Base-by-base conservation (phyloP, 305 asterid species). In the Fraxinus baroniana region DNA sequence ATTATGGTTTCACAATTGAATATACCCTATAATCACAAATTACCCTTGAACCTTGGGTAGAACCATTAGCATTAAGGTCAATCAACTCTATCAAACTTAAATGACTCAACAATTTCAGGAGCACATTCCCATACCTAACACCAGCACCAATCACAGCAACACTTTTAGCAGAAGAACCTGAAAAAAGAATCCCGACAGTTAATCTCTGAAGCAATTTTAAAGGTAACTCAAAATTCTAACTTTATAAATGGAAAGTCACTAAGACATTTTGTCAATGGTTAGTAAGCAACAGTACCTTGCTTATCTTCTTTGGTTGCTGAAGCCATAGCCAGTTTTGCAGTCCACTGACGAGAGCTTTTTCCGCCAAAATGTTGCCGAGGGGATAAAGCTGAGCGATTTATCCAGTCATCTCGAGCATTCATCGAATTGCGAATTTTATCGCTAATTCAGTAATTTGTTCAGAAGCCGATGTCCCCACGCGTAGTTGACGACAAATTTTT, bases 121-220 rank as follows among this genome's bases (percentile, higher is more conserved):
- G 26, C 49, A 39, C 78, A 77, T 57, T 72, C 28, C 18, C 86
- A 64, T 44, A 95, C 98, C 98, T 95, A 64, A 93, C 94, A 72
- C 98, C 98, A 71, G 98, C 98, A 81, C 98, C 98, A 77, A 95
- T 88, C 76, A 95, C 97, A 17, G 97, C 98, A 84, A 93, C 95
- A 83, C 87, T 91, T 83, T 87, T 89, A 80, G 84, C 84, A 84
- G 89, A 39, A 77, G 85, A 79, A 79, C 88, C 97, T 90, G 88
- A 80, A 86, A 81, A 86, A 17, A 39, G 60, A 80, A 49, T 33
- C 35, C 28, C n/a, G 78, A 22, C 12, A n/a, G 62, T 46, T 7
- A 74, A 79, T 3, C 64, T 62, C 52, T 7, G 46, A 36, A 44
- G 37, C 8, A 74, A 30, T 80, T 57, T 18, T 55, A 24, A 60